A percentile compares a stretch with the other conserved stretches of the same genome.
phyloP scores from a whole-genome alignment of 2,329 filamentous ascomycete species.

The Aspergillus aculeatus region DNA sequence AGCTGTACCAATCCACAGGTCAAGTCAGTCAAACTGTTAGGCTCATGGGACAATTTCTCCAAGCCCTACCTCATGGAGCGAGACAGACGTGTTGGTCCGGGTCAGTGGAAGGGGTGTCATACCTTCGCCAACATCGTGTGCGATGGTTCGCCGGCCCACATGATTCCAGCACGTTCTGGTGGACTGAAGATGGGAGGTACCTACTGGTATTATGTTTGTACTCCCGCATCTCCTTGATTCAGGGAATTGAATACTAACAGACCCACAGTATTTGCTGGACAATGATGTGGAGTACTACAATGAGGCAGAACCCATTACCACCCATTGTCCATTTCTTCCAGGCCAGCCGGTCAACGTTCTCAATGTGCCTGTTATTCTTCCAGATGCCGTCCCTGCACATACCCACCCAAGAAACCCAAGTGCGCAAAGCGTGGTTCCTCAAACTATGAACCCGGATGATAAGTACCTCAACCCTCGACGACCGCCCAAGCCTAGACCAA shows the following conservation, averaged over 20 bases:
- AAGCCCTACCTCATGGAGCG: conserved; percentile 76
- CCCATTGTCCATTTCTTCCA: conserved; percentile 77
- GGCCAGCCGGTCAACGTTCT: conserved; percentile 85
- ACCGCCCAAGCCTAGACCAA: conserved; percentile 47
- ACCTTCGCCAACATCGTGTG: conserved; percentile 81
- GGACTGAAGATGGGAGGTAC: conserved; percentile 88
- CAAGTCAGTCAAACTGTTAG: conserved; percentile 72
- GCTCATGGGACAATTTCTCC: conserved; percentile 94
- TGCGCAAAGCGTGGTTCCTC: conserved; percentile 59
- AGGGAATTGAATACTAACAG: conserved; percentile 23
- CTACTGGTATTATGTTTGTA: conserved; percentile 91
- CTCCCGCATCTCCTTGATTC: neutral
- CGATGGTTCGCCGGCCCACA: conserved; percentile 63
- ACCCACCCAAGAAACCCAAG: conserved; percentile 66
- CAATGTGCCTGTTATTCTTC: conserved; percentile 70
- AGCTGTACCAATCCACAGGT: conserved; percentile 41
- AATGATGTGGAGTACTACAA: conserved; percentile 75
- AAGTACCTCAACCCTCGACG: conserved; percentile 71
- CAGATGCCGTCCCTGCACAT: conserved; percentile 43
- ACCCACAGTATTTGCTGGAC: conserved; percentile 74
- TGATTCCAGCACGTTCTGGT: conserved; percentile 63
- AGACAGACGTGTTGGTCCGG: conserved; percentile 70
- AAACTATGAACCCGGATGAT: conserved; percentile 75
- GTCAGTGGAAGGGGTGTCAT: conserved; percentile 85
- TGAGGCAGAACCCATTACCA: conserved; percentile 69